Base-by-base conservation (phyloP, 2,329 filamentous ascomycete species). In the Ophiostoma ulmi region DNA sequence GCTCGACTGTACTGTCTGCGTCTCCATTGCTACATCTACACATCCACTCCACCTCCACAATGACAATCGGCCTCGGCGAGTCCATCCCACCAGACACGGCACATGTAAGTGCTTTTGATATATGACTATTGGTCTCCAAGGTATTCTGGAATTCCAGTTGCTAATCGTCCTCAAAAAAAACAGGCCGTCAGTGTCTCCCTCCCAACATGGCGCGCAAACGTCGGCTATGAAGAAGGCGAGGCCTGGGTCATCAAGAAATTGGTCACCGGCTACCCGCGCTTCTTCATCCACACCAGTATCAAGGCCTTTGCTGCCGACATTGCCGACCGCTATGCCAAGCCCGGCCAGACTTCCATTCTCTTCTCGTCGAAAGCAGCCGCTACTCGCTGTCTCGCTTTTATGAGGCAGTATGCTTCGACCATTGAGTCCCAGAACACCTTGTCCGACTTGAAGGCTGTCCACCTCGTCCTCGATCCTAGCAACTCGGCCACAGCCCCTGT, bases 111-210 rank as follows among this genome's bases (percentile, higher is more conserved):
- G 13, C 17, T 5, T 38, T 39, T 39, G 5, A 11, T 36, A 5
- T 36, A 4, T 36, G 5, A 14, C 58, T 31, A 4, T 31, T 31
- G 31, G 31, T 31, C 31, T 31, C 31, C 31, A 31, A 31, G 4
- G 31, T 31, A 31, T 31, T 31, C 31, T 4, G 31, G 31, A 31
- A 31, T 31, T 31, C 31, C 31, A 31, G 31, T 31, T 10, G 26
- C 68, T 63, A 13, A 70, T 39, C 7, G 13, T 31, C 31, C 4
- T 31, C 2, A 31, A 31, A 31, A 31, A 31, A 31, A 1, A 10
- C 70, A 97, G 94, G 95, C 94, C 74, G 92, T 98, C 74, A 98
- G 94, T 79, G 94, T 98, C 61, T 98, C 95, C 20, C 83, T 99
- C 36, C 95, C 95, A 55, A 96, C 93, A 81, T 99, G 95, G 95